Conservation (phyloP, 352 stramenopile genomes). For the Phytopythium litorale region DNA sequence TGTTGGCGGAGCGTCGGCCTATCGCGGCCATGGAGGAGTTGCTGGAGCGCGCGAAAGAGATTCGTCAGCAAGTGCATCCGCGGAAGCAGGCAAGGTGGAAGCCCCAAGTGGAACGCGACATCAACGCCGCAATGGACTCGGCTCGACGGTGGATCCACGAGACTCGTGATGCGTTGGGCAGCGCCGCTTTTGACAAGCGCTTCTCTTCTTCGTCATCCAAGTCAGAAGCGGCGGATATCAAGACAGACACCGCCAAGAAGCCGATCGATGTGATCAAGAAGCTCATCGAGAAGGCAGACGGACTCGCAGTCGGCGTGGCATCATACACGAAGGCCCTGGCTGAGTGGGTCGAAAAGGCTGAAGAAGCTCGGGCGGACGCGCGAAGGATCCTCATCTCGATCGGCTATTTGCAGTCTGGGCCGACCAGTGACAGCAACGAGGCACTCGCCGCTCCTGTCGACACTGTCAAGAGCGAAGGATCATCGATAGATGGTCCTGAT, state of each 20-base stretch:
- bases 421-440: constrained; percentile 15
- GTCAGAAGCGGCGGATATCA: constrained; percentile 10
- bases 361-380: constrained; percentile 45
- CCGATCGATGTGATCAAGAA: constrained; percentile 59
- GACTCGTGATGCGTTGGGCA: constrained; percentile 63
- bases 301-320: constrained; percentile 57
- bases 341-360: constrained; percentile 46
- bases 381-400: constrained; percentile 51
- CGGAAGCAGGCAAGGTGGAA: constrained; percentile 85
- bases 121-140: constrained; percentile 61
- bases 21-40: constrained; percentile 66
- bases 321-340: constrained; percentile 57
- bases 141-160: constrained; percentile 75
- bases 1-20: constrained; percentile 51
- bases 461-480: not conserved
- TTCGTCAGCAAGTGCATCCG: constrained; percentile 63
- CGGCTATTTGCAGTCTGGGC: constrained; percentile 24
- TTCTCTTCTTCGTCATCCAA: constrained; percentile 35
- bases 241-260: constrained; percentile 9
- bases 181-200: constrained; percentile 56
- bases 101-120: constrained; percentile 76
- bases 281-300: constrained; percentile 60
- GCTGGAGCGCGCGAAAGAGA: constrained; percentile 56
- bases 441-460: not conserved
- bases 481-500: not conserved